A percentile compares a stretch with the other conserved stretches of the same genome.
Conservation (phyloP, 1,139 yeast genomes). For the Candida glucosophila region DNA sequence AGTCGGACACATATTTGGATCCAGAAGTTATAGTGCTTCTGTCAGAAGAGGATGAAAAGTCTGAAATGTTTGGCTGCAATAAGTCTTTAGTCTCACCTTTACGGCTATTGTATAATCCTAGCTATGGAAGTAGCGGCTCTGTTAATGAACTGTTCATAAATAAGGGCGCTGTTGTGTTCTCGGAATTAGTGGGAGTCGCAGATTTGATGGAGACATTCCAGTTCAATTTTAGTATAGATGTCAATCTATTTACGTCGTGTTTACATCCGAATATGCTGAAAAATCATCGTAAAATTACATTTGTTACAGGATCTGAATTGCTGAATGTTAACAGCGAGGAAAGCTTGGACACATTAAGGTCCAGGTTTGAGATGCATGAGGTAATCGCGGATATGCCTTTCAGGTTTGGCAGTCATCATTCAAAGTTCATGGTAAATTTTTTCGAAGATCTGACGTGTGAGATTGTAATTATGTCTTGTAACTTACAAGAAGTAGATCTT, state of each 20-base stretch:
- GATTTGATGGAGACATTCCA: constrained; percentile 34
- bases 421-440: constrained; percentile 57
- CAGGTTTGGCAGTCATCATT: constrained; percentile 49
- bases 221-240: constrained; percentile 41
- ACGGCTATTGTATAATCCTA: constrained; percentile 18
- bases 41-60: too few relatives aligned
- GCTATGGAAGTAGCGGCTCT: constrained; percentile 8
- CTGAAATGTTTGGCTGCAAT: too few relatives aligned
- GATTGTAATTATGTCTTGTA: constrained; percentile 53
- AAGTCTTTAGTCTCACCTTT: constrained; percentile 19
- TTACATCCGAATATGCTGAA: constrained; percentile 19
- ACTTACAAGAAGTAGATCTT: constrained; percentile 47
- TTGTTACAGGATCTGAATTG: constrained; percentile 22
- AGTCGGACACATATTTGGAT: too few relatives aligned
- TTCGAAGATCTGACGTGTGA: constrained; percentile 34
- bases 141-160: constrained; percentile 9
- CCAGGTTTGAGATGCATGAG: constrained; percentile 19
- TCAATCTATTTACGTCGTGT: constrained; percentile 26
- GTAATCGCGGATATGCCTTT: constrained; percentile 24
- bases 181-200: constrained; percentile 21
- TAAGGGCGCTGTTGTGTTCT: constrained; percentile 16
- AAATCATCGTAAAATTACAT: constrained; percentile 15
- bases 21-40: too few relatives aligned
- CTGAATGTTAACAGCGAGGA: constrained; percentile 7
- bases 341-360: constrained; percentile 8